Evolutionary conservation across 2,329 filamentous ascomycete genomes (phyloP).

Genomic region (Beauveria rudraprayagi): DNA sequence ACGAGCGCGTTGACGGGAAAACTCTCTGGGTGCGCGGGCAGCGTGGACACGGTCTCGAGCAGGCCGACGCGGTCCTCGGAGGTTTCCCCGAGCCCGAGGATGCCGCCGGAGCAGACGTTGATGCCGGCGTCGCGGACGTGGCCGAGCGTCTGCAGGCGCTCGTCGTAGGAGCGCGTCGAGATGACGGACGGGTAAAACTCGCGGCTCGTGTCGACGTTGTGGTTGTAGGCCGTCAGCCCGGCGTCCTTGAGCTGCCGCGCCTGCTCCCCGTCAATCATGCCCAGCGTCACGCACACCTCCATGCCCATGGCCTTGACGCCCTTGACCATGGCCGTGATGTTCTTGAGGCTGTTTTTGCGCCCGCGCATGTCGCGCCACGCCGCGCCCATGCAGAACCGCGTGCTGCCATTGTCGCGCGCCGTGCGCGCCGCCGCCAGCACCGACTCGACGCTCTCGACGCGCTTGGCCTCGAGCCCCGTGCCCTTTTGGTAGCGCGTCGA

Average conservation of each 20-base stretch:
- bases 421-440: slow-evolving; percentile 70
- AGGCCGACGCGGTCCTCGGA: slow-evolving; percentile 73
- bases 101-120: slow-evolving; percentile 84
- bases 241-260: slow-evolving; percentile 76
- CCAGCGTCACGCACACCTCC: slow-evolving; percentile 89
- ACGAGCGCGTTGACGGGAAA: slow-evolving; percentile 90
- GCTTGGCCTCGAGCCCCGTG: slow-evolving; percentile 70
- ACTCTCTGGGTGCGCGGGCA: slow-evolving; percentile 77
- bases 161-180: slow-evolving; percentile 78
- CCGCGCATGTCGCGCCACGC: slow-evolving; percentile 93
- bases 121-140: slow-evolving; percentile 81
- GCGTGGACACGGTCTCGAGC: slow-evolving; percentile 71
- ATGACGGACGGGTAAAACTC: slow-evolving; percentile 86
- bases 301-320: slow-evolving; percentile 76
- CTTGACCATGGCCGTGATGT: slow-evolving; percentile 78
- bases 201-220: slow-evolving; percentile 84
- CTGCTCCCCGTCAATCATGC: slow-evolving; percentile 80
- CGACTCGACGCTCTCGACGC: slow-evolving; percentile 69
- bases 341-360: slow-evolving; percentile 72
- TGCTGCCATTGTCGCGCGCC: slow-evolving; percentile 77
- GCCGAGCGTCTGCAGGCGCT: slow-evolving; percentile 69
- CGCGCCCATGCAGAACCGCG: slow-evolving; percentile 90
- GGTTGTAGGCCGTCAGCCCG: slow-evolving; percentile 85
- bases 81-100: slow-evolving; percentile 75
- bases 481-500: slow-evolving; percentile 72